Conservation (phyloP, 495 filamentous ascomycete genomes). For the Chaetomium tenue region DNA sequence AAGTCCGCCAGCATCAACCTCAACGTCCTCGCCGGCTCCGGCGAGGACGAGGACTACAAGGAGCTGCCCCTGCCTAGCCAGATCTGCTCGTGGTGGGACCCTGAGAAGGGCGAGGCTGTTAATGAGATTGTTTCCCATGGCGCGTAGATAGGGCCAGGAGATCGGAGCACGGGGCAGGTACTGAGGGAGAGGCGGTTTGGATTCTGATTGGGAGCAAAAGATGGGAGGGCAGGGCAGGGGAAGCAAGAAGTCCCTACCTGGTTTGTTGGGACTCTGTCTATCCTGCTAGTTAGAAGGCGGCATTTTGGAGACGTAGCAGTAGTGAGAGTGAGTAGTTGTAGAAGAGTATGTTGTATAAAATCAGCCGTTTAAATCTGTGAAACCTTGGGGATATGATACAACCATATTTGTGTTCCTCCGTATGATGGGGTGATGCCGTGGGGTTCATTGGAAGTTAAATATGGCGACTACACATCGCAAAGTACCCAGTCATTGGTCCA, state of each 20-base stretch:
- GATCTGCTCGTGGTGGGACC: conserved; percentile 73
- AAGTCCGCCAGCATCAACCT: conserved; percentile 84
- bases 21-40: conserved; percentile 67
- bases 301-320: background rate
- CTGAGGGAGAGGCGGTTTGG: background rate
- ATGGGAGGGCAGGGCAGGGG: background rate
- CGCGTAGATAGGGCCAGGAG: background rate
- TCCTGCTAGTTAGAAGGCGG: background rate
- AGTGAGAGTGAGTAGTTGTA: background rate
- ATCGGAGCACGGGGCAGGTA: no score
- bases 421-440: no score
- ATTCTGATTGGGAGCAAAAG: no score
- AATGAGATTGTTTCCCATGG: conserved; percentile 85
- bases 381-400: no score
- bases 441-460: no score
- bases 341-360: background rate
- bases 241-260: no score
- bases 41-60: conserved; percentile 70
- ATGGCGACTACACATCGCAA: no score
- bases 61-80: conserved; percentile 88
- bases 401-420: background rate
- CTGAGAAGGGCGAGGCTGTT: conserved; percentile 64
- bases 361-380: background rate
- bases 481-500: background rate
- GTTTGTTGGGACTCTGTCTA: background rate